Conservation (phyloP, 768 basidiomycete species). For the Boletus reticuloceps region DNA sequence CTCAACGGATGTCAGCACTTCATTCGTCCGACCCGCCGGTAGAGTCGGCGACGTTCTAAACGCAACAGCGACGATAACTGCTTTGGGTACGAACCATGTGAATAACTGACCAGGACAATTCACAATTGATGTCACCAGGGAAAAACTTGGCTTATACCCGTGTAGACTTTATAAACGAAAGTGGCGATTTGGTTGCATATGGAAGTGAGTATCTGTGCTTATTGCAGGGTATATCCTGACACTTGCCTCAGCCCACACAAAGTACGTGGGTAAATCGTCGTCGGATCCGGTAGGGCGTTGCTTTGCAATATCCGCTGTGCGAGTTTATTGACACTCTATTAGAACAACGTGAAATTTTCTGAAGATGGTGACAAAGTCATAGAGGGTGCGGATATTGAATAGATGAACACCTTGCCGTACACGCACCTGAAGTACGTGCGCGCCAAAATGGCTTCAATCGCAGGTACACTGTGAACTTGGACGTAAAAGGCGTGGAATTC, state of each 20-base stretch:
- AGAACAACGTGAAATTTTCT: conserved; percentile 79
- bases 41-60: conserved; percentile 62
- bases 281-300: conserved; percentile 36
- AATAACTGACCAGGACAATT: not conserved
- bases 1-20: conserved; percentile 76
- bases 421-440: too few species aligned
- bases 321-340: not conserved
- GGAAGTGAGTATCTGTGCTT: conserved; percentile 53
- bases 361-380: conserved; percentile 71
- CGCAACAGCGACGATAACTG: conserved; percentile 62
- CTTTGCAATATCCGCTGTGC: not conserved
- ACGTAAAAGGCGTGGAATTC: too few species aligned
- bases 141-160: conserved; percentile 80
- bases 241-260: conserved; percentile 68
- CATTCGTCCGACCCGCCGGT: conserved; percentile 79
- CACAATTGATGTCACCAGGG: conserved; percentile 40
- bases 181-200: conserved; percentile 74
- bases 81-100: conserved; percentile 51
- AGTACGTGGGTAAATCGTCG: conserved; percentile 73
- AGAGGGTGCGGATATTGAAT: conserved; percentile 42
- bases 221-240: not conserved
- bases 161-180: conserved; percentile 65
- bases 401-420: too few species aligned
- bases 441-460: too few species aligned
- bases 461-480: too few species aligned